Conservation (phyloP, 2,329 filamentous ascomycete genomes). For the Pseudogymnoascus sp. region DNA sequence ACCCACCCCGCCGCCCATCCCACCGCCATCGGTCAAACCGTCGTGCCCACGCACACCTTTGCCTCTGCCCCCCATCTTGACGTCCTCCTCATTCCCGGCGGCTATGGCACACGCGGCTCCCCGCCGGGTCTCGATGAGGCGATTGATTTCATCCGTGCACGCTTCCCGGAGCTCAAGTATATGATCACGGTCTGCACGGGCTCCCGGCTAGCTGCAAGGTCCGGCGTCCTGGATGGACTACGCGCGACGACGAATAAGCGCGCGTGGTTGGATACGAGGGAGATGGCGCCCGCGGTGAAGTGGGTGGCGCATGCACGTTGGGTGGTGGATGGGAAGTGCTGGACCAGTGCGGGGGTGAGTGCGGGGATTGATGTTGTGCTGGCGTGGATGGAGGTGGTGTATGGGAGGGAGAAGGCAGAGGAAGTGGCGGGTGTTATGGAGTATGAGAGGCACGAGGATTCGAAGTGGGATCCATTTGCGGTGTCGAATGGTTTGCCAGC, state of each 20-base stretch:
- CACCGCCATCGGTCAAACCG: constrained; percentile 28
- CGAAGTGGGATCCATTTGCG: constrained; percentile 49
- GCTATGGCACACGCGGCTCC: constrained; percentile 40
- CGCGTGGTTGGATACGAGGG: constrained; percentile 43
- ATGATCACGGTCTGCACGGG: constrained; percentile 63
- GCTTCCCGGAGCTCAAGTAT: constrained; percentile 43
- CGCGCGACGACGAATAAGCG: constrained; percentile 62
- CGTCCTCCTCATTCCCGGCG: constrained; percentile 60
- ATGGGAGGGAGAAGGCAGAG: constrained; percentile 44
- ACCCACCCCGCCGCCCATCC: background rate
- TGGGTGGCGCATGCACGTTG: constrained; percentile 59
- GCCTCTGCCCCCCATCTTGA: constrained; percentile 41
- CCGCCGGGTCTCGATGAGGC: constrained; percentile 26
- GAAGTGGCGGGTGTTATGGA: constrained; percentile 46
- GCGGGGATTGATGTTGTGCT: constrained; percentile 57
- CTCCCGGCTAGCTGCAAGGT: constrained; percentile 47
- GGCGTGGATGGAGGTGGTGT: constrained; percentile 48
- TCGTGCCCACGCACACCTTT: constrained; percentile 50
- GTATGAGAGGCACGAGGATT: constrained; percentile 48
- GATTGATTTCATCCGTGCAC: constrained; percentile 38
- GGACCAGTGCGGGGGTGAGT: constrained; percentile 57
- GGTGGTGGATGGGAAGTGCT: constrained; percentile 59
- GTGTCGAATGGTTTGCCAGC: constrained; percentile 16
- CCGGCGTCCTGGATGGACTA: constrained; percentile 53
- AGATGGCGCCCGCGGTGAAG: constrained; percentile 42